Evolutionary conservation across 352 stramenopile species (phyloP).

Genomic region (Phytopythium chamaehyphon): DNA sequence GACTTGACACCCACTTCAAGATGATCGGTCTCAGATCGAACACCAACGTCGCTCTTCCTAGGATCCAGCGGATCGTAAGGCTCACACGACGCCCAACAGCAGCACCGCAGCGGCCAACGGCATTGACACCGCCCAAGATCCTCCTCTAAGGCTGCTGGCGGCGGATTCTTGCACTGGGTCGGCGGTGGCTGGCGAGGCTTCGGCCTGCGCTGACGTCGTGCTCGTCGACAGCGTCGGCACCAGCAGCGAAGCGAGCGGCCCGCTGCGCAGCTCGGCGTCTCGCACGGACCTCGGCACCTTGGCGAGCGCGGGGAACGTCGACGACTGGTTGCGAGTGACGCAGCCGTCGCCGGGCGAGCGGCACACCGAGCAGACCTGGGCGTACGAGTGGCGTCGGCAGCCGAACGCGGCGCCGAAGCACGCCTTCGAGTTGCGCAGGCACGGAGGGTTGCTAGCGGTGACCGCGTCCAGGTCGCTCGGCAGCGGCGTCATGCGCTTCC

Average conservation of each 20-base stretch:
- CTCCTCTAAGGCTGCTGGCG: too few relatives aligned
- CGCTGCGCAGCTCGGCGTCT: slow-evolving; percentile 31
- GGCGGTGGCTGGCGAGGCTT: not conserved
- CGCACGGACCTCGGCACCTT: slow-evolving; percentile 18
- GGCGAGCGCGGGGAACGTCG: slow-evolving; percentile 40
- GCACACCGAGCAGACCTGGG: slow-evolving; percentile 60
- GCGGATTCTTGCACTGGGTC: too few relatives aligned
- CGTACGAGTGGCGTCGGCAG: slow-evolving; percentile 53
- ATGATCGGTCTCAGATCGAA: too few relatives aligned
- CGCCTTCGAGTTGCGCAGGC: slow-evolving; percentile 48
- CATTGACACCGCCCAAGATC: too few relatives aligned
- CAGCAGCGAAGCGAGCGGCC: slow-evolving; percentile 14
- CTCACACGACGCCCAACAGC: too few relatives aligned
- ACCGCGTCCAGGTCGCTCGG: slow-evolving; percentile 35
- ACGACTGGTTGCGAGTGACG: slow-evolving; percentile 26
- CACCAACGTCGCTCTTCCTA: not conserved
- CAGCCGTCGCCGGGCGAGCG: slow-evolving; percentile 30
- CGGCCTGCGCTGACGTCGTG: slow-evolving; percentile 6
- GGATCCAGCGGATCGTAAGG: not conserved
- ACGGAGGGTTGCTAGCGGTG: slow-evolving; percentile 46
- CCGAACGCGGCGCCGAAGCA: slow-evolving; percentile 52
- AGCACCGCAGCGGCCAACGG: too few relatives aligned
- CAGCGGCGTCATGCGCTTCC: slow-evolving; percentile 39
- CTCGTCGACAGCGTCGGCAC: slow-evolving; percentile 9
- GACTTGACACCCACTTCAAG: too few relatives aligned